phyloP scores from a whole-genome alignment of 2,329 filamentous ascomycete genomes.

The Lasiodiplodia citricola region DNA sequence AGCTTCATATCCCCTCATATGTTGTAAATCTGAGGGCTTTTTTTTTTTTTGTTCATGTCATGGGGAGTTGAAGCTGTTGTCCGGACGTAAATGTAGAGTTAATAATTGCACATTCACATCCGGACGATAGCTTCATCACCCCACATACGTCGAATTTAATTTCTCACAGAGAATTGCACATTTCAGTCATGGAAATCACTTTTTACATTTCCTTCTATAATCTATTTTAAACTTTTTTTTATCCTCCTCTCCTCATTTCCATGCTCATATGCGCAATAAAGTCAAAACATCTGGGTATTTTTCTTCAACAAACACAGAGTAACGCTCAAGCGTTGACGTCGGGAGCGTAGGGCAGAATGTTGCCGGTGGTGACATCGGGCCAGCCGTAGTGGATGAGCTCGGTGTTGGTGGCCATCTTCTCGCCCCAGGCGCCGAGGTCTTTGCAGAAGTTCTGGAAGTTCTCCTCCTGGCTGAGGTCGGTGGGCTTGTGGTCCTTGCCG shows the following conservation, averaged over 20 bases:
- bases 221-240: slow-evolving; percentile 5
- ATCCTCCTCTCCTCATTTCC: background rate
- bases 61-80: no score
- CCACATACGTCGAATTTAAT: no score
- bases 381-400: slow-evolving; percentile 51
- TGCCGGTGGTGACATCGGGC: slow-evolving; percentile 49
- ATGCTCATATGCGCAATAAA: background rate
- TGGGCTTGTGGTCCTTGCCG: slow-evolving; percentile 55
- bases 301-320: background rate
- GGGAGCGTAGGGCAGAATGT: slow-evolving; percentile 44
- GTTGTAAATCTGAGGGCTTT: no score
- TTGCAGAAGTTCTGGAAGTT: slow-evolving; percentile 56
- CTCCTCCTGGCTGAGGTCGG: slow-evolving; percentile 57
- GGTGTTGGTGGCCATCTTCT: slow-evolving; percentile 48
- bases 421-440: slow-evolving; percentile 53
- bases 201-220: slow-evolving; percentile 6
- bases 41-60: no score
- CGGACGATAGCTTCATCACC: no score
- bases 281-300: slow-evolving; percentile 4
- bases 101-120: no score
- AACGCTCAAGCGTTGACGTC: background rate
- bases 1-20: no score
- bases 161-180: background rate
- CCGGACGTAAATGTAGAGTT: no score
- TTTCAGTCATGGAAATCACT: background rate